Percentiles rank a stretch among this genome's conserved stretches.
Conservation (phyloP, 2,329 filamentous ascomycete species). For the Ascochyta pisi region DNA sequence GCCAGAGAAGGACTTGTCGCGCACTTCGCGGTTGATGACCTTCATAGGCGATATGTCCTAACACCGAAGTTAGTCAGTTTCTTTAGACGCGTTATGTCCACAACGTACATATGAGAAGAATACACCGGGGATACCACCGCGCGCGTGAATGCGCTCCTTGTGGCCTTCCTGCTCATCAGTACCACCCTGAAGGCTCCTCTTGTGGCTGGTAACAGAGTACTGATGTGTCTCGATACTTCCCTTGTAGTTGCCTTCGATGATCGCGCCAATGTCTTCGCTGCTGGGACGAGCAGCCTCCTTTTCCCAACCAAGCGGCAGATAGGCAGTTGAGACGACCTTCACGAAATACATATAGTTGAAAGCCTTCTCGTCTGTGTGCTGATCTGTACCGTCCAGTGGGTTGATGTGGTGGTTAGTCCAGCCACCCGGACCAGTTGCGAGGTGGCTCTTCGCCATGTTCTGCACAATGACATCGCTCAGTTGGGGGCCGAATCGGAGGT, state of each 20-base stretch:
- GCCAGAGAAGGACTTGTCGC: conserved; percentile 85
- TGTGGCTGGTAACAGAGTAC: conserved; percentile 97
- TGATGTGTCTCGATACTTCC: conserved; percentile 97
- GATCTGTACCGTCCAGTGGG: conserved; percentile 81
- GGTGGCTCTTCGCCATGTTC: conserved; percentile 46
- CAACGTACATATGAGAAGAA: conserved; percentile 94
- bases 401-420: conserved; percentile 94
- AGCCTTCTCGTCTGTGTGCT: conserved; percentile 79
- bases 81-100: neutral
- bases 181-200: conserved; percentile 83
- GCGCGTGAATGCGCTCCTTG: conserved; percentile 86
- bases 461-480: conserved; percentile 73
- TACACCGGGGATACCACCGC: conserved; percentile 92
- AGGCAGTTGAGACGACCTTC: conserved; percentile 96
- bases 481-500: conserved; percentile 90
- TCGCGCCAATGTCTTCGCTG: conserved; percentile 55
- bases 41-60: conserved; percentile 99
- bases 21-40: conserved; percentile 94
- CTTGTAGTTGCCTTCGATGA: conserved; percentile 63
- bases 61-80: conserved; percentile 18
- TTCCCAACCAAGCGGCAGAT: conserved; percentile 90
- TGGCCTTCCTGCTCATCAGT: conserved; percentile 87
- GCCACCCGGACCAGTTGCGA: conserved; percentile 64
- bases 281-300: conserved; percentile 52
- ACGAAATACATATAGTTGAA: conserved; percentile 99